phyloP scores from a whole-genome alignment of 1,139 yeast species.

The Protomyces pachydermus region DNA sequence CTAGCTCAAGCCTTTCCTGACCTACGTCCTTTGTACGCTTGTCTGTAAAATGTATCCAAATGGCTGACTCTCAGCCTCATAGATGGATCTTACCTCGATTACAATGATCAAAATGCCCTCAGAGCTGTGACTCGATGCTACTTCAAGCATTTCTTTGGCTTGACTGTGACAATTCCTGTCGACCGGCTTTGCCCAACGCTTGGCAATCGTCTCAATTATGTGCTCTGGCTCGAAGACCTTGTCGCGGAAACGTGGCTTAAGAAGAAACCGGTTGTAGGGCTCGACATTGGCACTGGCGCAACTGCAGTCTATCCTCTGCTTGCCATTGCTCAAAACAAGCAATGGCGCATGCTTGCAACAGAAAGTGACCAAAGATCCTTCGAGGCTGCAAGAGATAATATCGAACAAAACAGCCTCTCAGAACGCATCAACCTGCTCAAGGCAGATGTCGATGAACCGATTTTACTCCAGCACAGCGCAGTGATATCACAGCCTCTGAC shows the following conservation, averaged over 20 bases:
- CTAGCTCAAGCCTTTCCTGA: neutral
- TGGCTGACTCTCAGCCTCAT: neutral
- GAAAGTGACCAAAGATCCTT: slow-evolving; percentile 33
- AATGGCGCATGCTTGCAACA: slow-evolving; percentile 34
- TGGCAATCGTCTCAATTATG: slow-evolving; percentile 33
- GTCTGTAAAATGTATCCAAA: neutral
- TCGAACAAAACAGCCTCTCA: slow-evolving; percentile 29
- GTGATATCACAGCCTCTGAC: neutral
- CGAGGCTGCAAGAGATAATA: slow-evolving; percentile 29
- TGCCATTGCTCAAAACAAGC: slow-evolving; percentile 28
- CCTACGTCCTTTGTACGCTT: neutral
- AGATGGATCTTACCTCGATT: slow-evolving; percentile 27
- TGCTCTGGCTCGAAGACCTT: slow-evolving; percentile 34
- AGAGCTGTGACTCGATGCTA: slow-evolving; percentile 31
- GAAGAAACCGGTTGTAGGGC: slow-evolving; percentile 18
- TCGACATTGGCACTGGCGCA: slow-evolving; percentile 35
- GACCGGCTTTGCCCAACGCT: slow-evolving; percentile 35
- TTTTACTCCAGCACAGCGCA: slow-evolving; percentile 4
- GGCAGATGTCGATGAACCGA: neutral
- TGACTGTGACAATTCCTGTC: slow-evolving; percentile 28
- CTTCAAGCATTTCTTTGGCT: slow-evolving; percentile 30
- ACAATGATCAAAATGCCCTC: slow-evolving; percentile 31
- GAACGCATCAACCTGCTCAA: slow-evolving; percentile 28
- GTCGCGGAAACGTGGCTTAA: slow-evolving; percentile 23
- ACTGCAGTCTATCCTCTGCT: slow-evolving; percentile 34